Base-by-base conservation (phyloP, 2,329 filamentous ascomycete species). In the Saccharata proteae region DNA sequence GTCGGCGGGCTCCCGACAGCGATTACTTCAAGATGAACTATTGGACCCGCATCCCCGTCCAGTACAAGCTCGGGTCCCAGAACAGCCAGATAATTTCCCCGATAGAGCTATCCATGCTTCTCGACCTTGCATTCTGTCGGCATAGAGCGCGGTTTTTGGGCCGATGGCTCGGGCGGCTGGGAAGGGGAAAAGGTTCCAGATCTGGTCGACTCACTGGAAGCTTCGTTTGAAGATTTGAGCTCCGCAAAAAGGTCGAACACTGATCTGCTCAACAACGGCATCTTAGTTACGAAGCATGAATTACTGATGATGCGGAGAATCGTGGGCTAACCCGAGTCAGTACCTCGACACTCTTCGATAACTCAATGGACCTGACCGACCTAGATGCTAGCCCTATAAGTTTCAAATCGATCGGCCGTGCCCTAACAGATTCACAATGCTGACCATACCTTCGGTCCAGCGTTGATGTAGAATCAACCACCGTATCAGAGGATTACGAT, bases 201-300 rank as follows among this genome's bases (percentile, higher is more conserved):
- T 39, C 44, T 70, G 16, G 55, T 67, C 3, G 61, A 66, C 40
- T 57, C 55, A 16, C 42, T 68, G 30, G 58, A 65, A 7, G 45
- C 38, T 6, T n/a, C n/a, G n/a, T n/a, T n/a, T n/a, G 34, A 42
- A 31, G 36, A 21, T 33, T 40, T 15, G 32, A 40, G 7, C 34
- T 46, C 24, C 30, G 30, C 33, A 31, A 39, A 32, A 7, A 38
- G 35, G 5, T 44, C 42, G 23, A 41, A 45, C 20, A 36, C 40
- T 7, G 16, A 27, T 22, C 34, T 30, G 3, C 30, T 44, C 8
- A 43, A 41, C 26, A 7, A 16, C 4, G 51, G 51, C 10, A 46
- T 67, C 1, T 69, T 68, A 43, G 59, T 69, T 11, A 69, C 63
- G 6, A 70, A 68, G 48, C 64, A 68, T 46, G 63, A 68, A 41